These are phyloP conservation scores for Wallacemonas collosoma DNA, from an alignment of 208 protist genomes.

Conservation along the genomic window DNA sequence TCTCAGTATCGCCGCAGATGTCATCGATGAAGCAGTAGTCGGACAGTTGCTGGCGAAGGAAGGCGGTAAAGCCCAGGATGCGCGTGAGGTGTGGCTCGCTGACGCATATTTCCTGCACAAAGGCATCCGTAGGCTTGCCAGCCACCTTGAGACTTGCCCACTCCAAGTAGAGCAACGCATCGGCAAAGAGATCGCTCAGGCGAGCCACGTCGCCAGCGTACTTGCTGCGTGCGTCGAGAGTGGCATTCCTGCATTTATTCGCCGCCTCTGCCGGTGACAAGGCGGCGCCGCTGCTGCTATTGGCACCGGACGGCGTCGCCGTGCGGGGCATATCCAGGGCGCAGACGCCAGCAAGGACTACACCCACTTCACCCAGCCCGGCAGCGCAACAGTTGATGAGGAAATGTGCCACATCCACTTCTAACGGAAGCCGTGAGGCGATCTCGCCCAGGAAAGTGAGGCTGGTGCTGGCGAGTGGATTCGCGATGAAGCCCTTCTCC, in stretches of 20 bases:
- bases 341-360: conserved; percentile 63
- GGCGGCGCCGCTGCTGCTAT: background rate
- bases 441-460: conserved; percentile 89
- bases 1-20: conserved; percentile 32
- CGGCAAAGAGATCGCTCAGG: conserved; percentile 85
- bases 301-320: conserved; percentile 23
- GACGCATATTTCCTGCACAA: conserved; percentile 48
- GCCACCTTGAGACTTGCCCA: conserved; percentile 58
- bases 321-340: conserved; percentile 56
- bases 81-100: conserved; percentile 62
- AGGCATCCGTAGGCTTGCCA: conserved; percentile 38
- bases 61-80: conserved; percentile 59
- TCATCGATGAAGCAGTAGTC: conserved; percentile 87
- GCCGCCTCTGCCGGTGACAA: background rate
- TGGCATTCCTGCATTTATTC: conserved; percentile 35
- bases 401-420: conserved; percentile 73
- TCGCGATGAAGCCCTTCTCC: conserved; percentile 78
- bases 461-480: conserved; percentile 33
- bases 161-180: conserved; percentile 78
- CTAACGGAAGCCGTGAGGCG: conserved; percentile 67
- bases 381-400: conserved; percentile 75
- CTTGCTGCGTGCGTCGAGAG: conserved; percentile 55
- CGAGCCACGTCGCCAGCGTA: conserved; percentile 62
- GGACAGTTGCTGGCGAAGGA: conserved; percentile 72
- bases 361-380: conserved; percentile 74